Percentiles rank a stretch among this genome's conserved stretches.
These are phyloP conservation scores for Apostasia ramifera DNA, from an alignment of 106 monocot species.

Conservation along the genomic window DNA sequence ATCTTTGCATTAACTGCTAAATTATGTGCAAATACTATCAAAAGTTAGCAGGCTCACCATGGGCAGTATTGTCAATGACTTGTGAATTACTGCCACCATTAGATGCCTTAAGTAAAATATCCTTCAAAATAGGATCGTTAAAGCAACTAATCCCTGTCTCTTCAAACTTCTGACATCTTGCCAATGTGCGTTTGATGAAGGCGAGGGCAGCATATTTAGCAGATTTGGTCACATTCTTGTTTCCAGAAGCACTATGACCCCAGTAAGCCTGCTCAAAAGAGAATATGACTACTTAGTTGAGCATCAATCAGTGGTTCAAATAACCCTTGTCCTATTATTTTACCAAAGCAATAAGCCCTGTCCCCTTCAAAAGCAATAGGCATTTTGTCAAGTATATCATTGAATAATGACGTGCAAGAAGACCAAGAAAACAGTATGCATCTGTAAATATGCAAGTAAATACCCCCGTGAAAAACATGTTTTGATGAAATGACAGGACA, in stretches of 20 bases:
- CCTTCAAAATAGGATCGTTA: slow-evolving; percentile 36
- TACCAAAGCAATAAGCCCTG: no score
- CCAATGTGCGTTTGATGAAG: slow-evolving; percentile 43
- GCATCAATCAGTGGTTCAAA: neutral
- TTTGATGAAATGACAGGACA: no score
- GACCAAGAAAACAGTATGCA: no score
- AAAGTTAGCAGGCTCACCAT: slow-evolving; percentile 5
- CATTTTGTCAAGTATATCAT: no score
- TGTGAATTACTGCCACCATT: slow-evolving; percentile 18
- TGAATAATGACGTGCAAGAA: no score
- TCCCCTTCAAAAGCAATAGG: no score
- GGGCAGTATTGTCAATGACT: slow-evolving; percentile 1
- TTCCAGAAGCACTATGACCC: slow-evolving; percentile 29
- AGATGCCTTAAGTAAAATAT: slow-evolving; percentile 26
- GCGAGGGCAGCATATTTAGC: slow-evolving; percentile 30
- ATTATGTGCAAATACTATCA: neutral
- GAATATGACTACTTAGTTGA: neutral
- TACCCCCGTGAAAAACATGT: no score
- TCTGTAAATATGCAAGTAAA: no score
- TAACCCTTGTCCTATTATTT: neutral
- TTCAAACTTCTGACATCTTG: slow-evolving; percentile 39
- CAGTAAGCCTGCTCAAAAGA: slow-evolving; percentile 23
- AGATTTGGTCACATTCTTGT: slow-evolving; percentile 37
- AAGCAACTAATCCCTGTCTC: slow-evolving; percentile 40
- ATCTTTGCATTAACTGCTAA: no score